phyloP scores from a whole-genome alignment of 163 green algal species.

The Chlorella variabilis region DNA sequence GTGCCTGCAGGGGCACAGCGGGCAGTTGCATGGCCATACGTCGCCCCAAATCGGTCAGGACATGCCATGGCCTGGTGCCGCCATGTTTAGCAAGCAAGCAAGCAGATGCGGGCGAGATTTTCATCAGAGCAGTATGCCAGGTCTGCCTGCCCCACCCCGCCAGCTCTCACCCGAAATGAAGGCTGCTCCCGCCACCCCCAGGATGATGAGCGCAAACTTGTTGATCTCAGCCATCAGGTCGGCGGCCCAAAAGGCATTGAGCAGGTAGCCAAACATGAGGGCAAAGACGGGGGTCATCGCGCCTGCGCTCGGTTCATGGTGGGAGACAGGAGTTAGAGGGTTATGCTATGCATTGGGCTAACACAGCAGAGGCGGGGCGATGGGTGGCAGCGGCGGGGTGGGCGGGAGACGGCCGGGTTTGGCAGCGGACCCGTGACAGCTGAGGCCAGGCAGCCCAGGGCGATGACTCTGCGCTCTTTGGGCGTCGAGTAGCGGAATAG shows the following conservation, averaged over 20 bases:
- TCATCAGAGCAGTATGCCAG: too few relatives aligned
- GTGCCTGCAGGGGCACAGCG: constrained; percentile 18
- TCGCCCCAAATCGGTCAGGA: too few relatives aligned
- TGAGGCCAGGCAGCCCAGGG: constrained; percentile 5
- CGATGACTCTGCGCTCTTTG: background rate
- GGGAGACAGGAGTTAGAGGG: too few relatives aligned
- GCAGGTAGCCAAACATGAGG: constrained; percentile 35
- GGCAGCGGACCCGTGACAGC: background rate
- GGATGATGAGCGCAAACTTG: constrained; percentile 45
- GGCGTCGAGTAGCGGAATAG: constrained; percentile 21
- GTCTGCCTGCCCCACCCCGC: too few relatives aligned
- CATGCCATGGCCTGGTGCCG: too few relatives aligned
- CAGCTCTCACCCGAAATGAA: constrained; percentile 26
- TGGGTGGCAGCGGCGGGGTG: too few relatives aligned
- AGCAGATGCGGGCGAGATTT: too few relatives aligned
- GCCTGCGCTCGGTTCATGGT: too few relatives aligned
- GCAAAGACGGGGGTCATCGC: constrained; percentile 25
- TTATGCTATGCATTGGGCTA: too few relatives aligned
- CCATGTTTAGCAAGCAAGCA: too few relatives aligned
- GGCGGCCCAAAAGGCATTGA: constrained; percentile 24
- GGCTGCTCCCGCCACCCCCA: constrained; percentile 48
- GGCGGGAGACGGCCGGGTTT: background rate
- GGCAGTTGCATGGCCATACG: background rate
- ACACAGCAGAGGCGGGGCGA: too few relatives aligned
- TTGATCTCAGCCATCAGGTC: constrained; percentile 21